These are phyloP conservation scores for Leptographium galeiforme DNA, from an alignment of 2,329 filamentous ascomycete species.

Conservation along the genomic window DNA sequence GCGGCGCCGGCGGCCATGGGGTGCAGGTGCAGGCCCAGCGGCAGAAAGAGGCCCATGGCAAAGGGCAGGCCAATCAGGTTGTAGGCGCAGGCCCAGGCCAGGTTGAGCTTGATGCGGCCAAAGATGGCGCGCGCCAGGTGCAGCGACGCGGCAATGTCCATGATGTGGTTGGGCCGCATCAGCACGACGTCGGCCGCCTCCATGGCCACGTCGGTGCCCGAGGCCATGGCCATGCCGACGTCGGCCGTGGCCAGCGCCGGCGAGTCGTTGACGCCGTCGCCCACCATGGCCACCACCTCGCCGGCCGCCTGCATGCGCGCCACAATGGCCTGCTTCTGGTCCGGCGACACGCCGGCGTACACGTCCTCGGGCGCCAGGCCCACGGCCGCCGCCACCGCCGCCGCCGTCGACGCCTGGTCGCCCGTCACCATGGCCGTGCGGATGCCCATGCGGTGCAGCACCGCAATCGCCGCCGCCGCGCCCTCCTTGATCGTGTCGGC, in stretches of 20 bases:
- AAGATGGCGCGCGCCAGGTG: conserved; percentile 78
- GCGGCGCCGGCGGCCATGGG: conserved; percentile 90
- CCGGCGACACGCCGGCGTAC: conserved; percentile 75
- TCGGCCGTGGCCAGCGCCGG: conserved; percentile 86
- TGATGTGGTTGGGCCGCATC: conserved; percentile 82
- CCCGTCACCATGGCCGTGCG: conserved; percentile 87
- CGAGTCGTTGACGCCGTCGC: conserved; percentile 96
- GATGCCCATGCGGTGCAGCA: conserved; percentile 73
- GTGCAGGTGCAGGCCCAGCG: conserved; percentile 75
- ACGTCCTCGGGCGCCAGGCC: conserved; percentile 68
- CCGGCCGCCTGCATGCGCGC: conserved; percentile 60
- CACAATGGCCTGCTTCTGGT: conserved; percentile 82
- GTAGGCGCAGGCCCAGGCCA: conserved; percentile 87
- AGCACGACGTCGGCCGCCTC: conserved; percentile 93
- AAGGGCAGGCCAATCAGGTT: conserved; percentile 86
- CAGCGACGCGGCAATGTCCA: conserved; percentile 82
- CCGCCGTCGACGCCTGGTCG: conserved; percentile 72
- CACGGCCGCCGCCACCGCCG: conserved; percentile 69
- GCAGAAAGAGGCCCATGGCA: conserved; percentile 91
- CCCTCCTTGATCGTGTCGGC: conserved; percentile 86
- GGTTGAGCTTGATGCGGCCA: conserved; percentile 81
- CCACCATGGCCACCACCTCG: conserved; percentile 85
- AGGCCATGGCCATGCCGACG: conserved; percentile 83
- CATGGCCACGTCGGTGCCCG: conserved; percentile 93
- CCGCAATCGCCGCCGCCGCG: conserved; percentile 65